Conservation (phyloP, 768 basidiomycete genomes). For the Mycena vulgaris region DNA sequence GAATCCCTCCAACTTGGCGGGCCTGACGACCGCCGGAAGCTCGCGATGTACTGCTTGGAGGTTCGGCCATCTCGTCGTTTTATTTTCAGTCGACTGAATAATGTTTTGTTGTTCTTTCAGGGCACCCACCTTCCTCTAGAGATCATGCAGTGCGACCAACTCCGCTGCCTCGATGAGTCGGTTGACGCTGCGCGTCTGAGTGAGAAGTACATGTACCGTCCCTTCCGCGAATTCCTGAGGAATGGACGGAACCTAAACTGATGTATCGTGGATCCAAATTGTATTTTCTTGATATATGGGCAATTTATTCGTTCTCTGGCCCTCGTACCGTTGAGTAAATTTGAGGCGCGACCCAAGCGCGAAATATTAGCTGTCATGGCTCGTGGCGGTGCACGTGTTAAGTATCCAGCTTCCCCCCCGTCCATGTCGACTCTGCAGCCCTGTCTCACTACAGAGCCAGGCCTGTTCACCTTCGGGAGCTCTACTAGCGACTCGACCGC, state of each 20-base stretch:
- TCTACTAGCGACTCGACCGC: not conserved
- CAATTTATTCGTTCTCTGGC: not conserved
- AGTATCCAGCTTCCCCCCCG: not conserved
- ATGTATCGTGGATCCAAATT: not conserved
- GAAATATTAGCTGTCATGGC: no score
- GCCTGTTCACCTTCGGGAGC: conserved; percentile 15
- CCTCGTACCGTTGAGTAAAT: no score
- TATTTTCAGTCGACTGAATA: not conserved
- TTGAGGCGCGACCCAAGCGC: no score
- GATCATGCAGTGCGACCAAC: not conserved
- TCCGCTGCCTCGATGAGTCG: conserved; percentile 9
- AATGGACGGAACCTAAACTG: not conserved
- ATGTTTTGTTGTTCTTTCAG: not conserved
- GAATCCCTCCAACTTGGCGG: not conserved
- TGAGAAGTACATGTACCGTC: not conserved
- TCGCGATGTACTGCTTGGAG: conserved; percentile 23
- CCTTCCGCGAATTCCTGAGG: conserved; percentile 15
- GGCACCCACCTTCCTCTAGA: not conserved
- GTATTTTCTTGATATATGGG: not conserved
- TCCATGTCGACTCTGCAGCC: conserved; percentile 3
- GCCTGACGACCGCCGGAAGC: not conserved
- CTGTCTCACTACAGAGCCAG: not conserved
- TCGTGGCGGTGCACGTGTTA: no score
- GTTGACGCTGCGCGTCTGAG: not conserved
- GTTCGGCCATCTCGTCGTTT: not conserved